These are phyloP conservation scores for Wickerhamomyces silvicola DNA, from an alignment of 805 yeast species.

Conservation along the genomic window DNA sequence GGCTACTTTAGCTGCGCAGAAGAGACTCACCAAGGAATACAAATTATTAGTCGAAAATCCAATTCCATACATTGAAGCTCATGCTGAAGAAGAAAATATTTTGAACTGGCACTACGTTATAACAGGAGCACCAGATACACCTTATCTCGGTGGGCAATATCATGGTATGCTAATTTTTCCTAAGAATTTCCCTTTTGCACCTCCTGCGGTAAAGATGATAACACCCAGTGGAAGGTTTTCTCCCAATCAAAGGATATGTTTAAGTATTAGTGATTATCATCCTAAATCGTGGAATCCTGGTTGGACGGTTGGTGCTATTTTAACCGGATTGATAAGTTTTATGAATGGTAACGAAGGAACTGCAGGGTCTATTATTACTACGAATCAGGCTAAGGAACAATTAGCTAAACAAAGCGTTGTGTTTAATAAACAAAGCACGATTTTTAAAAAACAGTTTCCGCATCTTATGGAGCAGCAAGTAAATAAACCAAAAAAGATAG, in stretches of 20 bases:
- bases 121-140: constrained; percentile 87
- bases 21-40: constrained; percentile 69
- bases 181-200: constrained; percentile 78
- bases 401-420: constrained; percentile 51
- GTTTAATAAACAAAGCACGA: constrained; percentile 51
- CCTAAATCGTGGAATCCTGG: constrained; percentile 95
- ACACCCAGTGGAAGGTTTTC: constrained; percentile 87
- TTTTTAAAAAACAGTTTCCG: constrained; percentile 60
- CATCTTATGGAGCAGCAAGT: constrained; percentile 4
- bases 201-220: constrained; percentile 79
- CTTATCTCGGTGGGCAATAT: constrained; percentile 78
- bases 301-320: constrained; percentile 85
- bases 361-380: constrained; percentile 68
- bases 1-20: constrained; percentile 36
- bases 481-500: neutral
- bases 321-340: constrained; percentile 80
- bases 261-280: constrained; percentile 87
- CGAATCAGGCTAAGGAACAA: constrained; percentile 43
- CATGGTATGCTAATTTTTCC: constrained; percentile 83
- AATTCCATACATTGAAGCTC: constrained; percentile 74
- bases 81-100: constrained; percentile 79
- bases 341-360: constrained; percentile 85
- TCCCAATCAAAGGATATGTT: constrained; percentile 69
- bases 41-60: constrained; percentile 69
- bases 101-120: constrained; percentile 90